Evolutionary conservation across 2,329 filamentous ascomycete genomes (phyloP).

Genomic region (Fusarium albidum): DNA sequence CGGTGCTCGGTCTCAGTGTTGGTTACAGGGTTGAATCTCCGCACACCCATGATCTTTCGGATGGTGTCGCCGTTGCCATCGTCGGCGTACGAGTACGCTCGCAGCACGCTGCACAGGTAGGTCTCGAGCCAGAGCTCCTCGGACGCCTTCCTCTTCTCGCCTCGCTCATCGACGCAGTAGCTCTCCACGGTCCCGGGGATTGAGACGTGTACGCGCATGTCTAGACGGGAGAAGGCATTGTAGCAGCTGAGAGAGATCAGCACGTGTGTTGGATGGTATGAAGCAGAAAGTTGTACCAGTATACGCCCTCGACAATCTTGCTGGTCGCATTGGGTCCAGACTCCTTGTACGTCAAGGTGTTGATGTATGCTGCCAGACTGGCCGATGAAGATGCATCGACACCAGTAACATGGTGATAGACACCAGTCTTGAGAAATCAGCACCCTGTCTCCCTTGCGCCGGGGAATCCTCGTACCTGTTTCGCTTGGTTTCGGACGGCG

Average conservation of each 20-base stretch:
- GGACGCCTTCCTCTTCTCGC: conserved; percentile 91
- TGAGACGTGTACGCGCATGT: conserved; percentile 98
- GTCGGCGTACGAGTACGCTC: conserved; percentile 96
- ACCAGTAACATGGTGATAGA: conserved; percentile 98
- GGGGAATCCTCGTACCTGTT: conserved; percentile 55
- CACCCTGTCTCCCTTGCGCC: conserved; percentile 23
- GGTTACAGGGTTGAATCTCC: conserved; percentile 96
- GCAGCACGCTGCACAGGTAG: conserved; percentile 92
- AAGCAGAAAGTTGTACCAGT: conserved; percentile 70
- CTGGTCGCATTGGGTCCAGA: conserved; percentile 74
- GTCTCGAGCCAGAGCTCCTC: conserved; percentile 98
- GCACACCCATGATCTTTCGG: conserved; percentile 95
- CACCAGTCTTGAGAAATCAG: conserved; percentile 70
- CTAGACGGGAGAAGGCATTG: conserved; percentile 97
- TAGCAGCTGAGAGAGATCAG: conserved; percentile 70
- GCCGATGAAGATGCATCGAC: conserved; percentile 97
- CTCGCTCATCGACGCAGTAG: conserved; percentile 96
- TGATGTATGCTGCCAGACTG: conserved; percentile 97
- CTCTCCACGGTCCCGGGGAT: conserved; percentile 97
- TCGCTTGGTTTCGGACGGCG: conserved; percentile 63
- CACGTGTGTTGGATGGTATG: conserved; percentile 42
- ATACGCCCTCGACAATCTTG: conserved; percentile 93
- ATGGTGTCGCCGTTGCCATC: conserved; percentile 94
- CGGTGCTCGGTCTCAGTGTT: conserved; percentile 98
- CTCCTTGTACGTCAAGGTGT: conserved; percentile 92